A percentile compares a stretch with the other conserved stretches of the same genome.
phyloP scores from a whole-genome alignment of 495 filamentous ascomycete genomes.

The Friedmanniomyces simplex region DNA sequence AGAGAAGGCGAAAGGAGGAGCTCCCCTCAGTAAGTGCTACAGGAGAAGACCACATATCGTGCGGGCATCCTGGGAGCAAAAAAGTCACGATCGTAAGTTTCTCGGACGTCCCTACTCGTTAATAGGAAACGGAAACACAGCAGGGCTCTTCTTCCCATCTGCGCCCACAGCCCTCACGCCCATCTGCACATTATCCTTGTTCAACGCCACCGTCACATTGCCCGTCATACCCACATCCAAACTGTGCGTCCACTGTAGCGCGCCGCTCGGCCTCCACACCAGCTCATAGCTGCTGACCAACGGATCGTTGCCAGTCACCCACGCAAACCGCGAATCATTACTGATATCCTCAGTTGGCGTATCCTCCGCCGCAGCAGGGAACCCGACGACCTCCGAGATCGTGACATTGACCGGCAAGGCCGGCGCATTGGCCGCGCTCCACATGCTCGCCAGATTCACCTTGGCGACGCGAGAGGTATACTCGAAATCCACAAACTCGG shows the following conservation, averaged over 20 bases:
- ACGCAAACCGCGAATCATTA: conserved; percentile 38
- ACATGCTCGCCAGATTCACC: conserved; percentile 41
- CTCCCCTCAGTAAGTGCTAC: too few relatives aligned
- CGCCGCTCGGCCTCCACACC: conserved; percentile 34
- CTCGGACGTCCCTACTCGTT: neutral
- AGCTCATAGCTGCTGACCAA: conserved; percentile 38
- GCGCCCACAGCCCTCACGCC: conserved; percentile 38
- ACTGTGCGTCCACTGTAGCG: conserved; percentile 18
- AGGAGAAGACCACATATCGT: too few relatives aligned
- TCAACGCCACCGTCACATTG: conserved; percentile 34
- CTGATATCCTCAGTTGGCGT: conserved; percentile 24
- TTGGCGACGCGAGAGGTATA: conserved; percentile 41
- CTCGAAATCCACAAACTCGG: conserved; percentile 43
- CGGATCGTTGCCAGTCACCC: conserved; percentile 29
- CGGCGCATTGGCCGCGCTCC: conserved; percentile 40
- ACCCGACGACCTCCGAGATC: conserved; percentile 31
- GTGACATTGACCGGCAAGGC: conserved; percentile 37
- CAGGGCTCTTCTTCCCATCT: conserved; percentile 39
- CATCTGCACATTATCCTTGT: conserved; percentile 40
- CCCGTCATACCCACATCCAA: conserved; percentile 25
- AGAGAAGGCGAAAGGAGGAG: too few relatives aligned
- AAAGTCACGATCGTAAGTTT: too few relatives aligned
- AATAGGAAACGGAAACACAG: conserved; percentile 19
- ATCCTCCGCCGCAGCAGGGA: conserved; percentile 12
- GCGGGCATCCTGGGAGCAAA: too few relatives aligned